Base-by-base conservation (phyloP, 352 stramenopile genomes). In the Phytophthora melonis region DNA sequence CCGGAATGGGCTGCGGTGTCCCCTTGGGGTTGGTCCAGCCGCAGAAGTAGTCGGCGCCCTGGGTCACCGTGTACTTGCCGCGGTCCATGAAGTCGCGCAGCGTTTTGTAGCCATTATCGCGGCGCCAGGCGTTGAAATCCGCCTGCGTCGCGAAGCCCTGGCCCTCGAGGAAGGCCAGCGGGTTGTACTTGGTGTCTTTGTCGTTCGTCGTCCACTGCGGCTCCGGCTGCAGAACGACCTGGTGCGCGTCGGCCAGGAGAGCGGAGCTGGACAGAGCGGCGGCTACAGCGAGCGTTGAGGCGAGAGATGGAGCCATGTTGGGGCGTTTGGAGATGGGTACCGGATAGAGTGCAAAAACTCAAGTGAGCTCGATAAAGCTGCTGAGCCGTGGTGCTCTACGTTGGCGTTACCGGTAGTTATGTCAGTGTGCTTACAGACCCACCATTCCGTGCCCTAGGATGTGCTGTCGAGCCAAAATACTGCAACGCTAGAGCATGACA, bases 131-230 rank as follows among this genome's bases (percentile, higher is more conserved):
- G 21, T 70, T 70, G 32, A 83, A 79, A 57, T 81, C 79, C 8
- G 49, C 63, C 5, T 66, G 70, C 23, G 74, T 82, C 50, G 73
- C 67, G 61, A 70, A 80, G 32, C 68, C 74, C 30, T 84, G 76
- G 50, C 70, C 68, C 65, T 84, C 79, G 3, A 84, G 77, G 66
- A 60, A 60, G 34, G 54, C 54, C 14, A 60, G 54, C n/a, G 54
- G 55, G 55, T 61, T 61, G 55, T 61, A 77, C 71, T 77, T 67
- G 41, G 68, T 70, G n/a, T 72, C 65, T 13, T 59, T 56, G 27
- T 71, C 64, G 14, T 60, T 45, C 16, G 75, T 66, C n/a, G 56
- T 82, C 56, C 63, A 82, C 56, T 73, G 78, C 3, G 75, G 75
- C 25, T 69, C 61, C 18, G 75, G 75, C n/a, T 77, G 62, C 9